Percentiles rank a stretch among this genome's conserved stretches.
Evolutionary conservation across 441 rosid species (phyloP).

Genomic region (Lepidium campestre): DNA sequence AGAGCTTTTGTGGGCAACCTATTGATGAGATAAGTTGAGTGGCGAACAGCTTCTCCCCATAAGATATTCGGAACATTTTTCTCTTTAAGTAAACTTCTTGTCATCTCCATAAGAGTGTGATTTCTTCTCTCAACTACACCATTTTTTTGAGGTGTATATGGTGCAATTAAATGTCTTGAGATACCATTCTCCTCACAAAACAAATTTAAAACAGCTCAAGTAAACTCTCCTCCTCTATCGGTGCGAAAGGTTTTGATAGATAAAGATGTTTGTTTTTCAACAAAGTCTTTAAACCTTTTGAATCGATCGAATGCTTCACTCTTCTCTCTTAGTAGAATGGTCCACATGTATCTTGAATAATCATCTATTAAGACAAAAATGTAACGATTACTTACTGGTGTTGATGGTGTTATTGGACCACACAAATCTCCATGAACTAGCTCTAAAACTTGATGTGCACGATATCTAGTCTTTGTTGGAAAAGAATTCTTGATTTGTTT

Average conservation of each 20-base stretch:
- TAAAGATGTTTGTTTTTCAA: too few relatives aligned
- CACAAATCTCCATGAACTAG: too few relatives aligned
- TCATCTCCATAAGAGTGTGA: background rate
- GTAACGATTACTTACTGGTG: too few relatives aligned
- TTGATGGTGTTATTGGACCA: too few relatives aligned
- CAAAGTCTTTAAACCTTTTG: too few relatives aligned
- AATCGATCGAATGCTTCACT: too few relatives aligned
- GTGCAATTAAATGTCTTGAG: background rate
- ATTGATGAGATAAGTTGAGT: background rate
- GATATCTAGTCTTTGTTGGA: too few relatives aligned
- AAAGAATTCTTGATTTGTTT: background rate
- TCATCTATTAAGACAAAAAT: too few relatives aligned
- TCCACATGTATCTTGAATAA: too few relatives aligned
- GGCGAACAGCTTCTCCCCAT: background rate
- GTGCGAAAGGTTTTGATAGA: background rate
- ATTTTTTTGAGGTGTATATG: background rate
- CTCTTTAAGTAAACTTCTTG: background rate
- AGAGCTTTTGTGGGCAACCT: background rate
- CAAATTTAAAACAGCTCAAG: accelerated
- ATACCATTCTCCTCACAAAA: background rate
- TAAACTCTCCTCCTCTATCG: background rate
- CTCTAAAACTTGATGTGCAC: too few relatives aligned
- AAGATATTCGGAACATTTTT: background rate
- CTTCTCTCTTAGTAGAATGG: too few relatives aligned
- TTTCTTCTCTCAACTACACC: background rate